These are phyloP conservation scores for Pochonia chlamydosporia DNA, from an alignment of 2,329 filamentous ascomycete genomes.

Conservation along the genomic window DNA sequence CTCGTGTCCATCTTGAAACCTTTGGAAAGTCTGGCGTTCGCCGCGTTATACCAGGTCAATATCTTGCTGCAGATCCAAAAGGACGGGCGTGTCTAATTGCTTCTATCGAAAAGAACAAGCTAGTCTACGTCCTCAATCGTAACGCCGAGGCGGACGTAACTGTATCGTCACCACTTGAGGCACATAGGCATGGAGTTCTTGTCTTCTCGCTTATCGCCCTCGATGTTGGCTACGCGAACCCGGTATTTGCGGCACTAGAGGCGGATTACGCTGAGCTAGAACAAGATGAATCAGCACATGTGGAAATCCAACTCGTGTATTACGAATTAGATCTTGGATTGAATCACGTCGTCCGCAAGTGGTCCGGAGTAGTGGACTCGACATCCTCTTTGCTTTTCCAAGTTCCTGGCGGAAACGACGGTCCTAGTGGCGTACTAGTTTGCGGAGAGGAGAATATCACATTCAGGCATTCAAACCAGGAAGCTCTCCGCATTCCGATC, in stretches of 20 bases:
- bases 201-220: conserved; percentile 83
- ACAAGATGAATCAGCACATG: conserved; percentile 76
- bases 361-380: conserved; percentile 89
- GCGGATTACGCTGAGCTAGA: conserved; percentile 90
- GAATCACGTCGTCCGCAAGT: conserved; percentile 95
- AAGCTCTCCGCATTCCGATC: conserved; percentile 82
- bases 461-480: conserved; percentile 94
- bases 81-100: conserved; percentile 92
- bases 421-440: conserved; percentile 89
- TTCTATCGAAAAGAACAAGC: conserved; percentile 96
- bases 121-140: conserved; percentile 96
- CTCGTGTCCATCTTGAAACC: conserved; percentile 88
- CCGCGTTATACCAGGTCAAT: conserved; percentile 90
- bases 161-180: conserved; percentile 94
- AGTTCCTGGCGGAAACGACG: conserved; percentile 88
- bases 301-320: conserved; percentile 90
- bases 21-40: conserved; percentile 96
- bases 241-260: conserved; percentile 91
- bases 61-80: conserved; percentile 91
- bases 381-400: conserved; percentile 88
- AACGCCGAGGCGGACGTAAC: conserved; percentile 92
- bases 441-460: conserved; percentile 93
- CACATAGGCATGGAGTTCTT: conserved; percentile 85
- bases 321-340: conserved; percentile 95
- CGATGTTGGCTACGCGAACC: conserved; percentile 95